These are phyloP conservation scores for Miamiensis avidus DNA, from an alignment of 169 alveolate species.

Conservation along the genomic window DNA sequence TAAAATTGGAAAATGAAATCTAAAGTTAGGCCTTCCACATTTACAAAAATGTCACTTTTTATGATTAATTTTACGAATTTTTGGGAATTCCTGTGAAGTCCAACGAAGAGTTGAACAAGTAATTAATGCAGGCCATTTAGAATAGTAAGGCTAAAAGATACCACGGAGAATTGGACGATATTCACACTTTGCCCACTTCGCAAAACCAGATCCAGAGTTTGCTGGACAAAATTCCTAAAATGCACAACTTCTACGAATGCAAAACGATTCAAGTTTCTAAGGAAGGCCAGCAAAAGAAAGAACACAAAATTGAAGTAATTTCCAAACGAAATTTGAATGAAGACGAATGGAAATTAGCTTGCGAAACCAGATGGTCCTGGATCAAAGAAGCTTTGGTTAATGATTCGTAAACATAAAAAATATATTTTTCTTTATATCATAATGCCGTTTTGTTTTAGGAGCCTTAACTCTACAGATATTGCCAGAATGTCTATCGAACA, in stretches of 20 bases:
- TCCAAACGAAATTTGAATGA: constrained; percentile 12
- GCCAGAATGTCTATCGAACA: constrained; percentile 2
- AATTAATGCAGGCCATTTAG: constrained; percentile 67
- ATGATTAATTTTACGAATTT: constrained; percentile 40
- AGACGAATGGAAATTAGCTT: constrained; percentile 48
- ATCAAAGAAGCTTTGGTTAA: constrained; percentile 29
- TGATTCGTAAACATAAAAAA: too few species aligned
- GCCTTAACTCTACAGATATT: constrained; percentile 24
- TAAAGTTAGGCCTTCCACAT: not conserved
- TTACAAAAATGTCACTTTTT: not conserved
- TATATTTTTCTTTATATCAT: too few species aligned
- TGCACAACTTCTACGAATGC: constrained; percentile 56
- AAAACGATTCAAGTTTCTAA: not conserved
- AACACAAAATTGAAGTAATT: not conserved
- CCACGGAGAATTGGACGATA: constrained; percentile 73
- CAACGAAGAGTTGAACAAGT: constrained; percentile 50
- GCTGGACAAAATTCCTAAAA: constrained; percentile 35
- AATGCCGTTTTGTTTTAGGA: too few species aligned
- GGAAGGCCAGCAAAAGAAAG: constrained; percentile 21
- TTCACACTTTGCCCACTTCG: constrained; percentile 58
- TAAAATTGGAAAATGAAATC: constrained; percentile 24
- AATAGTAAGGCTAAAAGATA: constrained; percentile 68
- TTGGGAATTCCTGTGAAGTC: constrained; percentile 38
- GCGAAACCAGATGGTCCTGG: constrained; percentile 51
- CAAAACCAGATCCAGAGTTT: constrained; percentile 46